These are phyloP conservation scores for Magnolia officinalis DNA, from an alignment of 164 flowering plant genomes.

Conservation along the genomic window DNA sequence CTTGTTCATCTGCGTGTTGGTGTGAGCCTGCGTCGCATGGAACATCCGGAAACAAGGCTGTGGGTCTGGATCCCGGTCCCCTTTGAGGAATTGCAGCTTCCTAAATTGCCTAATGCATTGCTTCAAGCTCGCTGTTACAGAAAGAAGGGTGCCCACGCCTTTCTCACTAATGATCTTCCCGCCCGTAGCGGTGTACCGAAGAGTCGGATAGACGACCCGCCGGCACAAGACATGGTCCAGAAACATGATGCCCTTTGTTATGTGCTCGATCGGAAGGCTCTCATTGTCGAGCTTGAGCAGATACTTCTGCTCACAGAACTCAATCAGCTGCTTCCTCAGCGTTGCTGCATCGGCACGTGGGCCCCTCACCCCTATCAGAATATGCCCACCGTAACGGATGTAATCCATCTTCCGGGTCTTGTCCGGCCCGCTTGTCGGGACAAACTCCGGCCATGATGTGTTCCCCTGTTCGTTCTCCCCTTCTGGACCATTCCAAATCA, in stretches of 20 bases:
- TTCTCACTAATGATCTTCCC: slow-evolving; percentile 98
- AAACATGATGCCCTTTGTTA: slow-evolving; percentile 95
- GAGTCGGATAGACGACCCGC: slow-evolving; percentile 90
- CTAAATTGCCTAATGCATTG: slow-evolving; percentile 90
- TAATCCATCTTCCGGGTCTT: slow-evolving; percentile 93
- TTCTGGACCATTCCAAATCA: slow-evolving; percentile 85
- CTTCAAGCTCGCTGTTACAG: slow-evolving; percentile 91
- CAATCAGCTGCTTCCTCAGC: slow-evolving; percentile 81
- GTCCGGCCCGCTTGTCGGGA: slow-evolving; percentile 95
- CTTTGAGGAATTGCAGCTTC: slow-evolving; percentile 77
- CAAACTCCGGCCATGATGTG: slow-evolving; percentile 99
- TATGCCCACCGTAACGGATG: slow-evolving; percentile 86
- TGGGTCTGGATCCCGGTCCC: slow-evolving; percentile 96
- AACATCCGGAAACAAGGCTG: slow-evolving; percentile 99
- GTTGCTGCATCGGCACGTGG: slow-evolving; percentile 93
- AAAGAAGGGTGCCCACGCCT: slow-evolving; percentile 88
- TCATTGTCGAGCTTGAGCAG: slow-evolving; percentile 86
- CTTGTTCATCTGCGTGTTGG: slow-evolving; percentile 96
- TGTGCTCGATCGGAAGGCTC: slow-evolving; percentile 88
- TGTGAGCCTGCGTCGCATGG: slow-evolving; percentile 97
- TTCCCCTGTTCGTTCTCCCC: slow-evolving; percentile 89
- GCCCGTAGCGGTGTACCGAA: slow-evolving; percentile 95
- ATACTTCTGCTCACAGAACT: slow-evolving; percentile 86
- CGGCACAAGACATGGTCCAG: slow-evolving; percentile 93
- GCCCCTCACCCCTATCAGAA: slow-evolving; percentile 86